These are phyloP conservation scores for Lodderomyces pseudojiufengensis DNA, from an alignment of 1,139 yeast genomes.

Conservation along the genomic window DNA sequence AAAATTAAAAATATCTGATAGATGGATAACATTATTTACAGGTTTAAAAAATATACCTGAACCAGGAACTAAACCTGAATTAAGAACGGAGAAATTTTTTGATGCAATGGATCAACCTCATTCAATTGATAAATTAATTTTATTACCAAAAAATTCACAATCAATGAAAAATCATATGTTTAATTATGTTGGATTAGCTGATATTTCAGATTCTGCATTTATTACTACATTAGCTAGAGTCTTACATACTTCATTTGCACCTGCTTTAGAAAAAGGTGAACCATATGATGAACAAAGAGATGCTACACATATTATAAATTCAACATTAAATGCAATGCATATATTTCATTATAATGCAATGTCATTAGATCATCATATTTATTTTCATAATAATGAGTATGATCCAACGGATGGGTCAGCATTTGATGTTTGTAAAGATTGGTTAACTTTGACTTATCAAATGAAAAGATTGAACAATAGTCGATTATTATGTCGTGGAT, in stretches of 20 bases:
- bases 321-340: conserved; percentile 38
- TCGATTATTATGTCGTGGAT: conserved; percentile 39
- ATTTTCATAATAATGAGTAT: conserved; percentile 34
- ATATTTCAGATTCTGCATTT: conserved; percentile 38
- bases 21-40: conserved; percentile 44
- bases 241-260: conserved; percentile 45
- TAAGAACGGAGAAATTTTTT: conserved; percentile 12
- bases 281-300: conserved; percentile 33
- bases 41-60: conserved; percentile 26
- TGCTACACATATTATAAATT: conserved; percentile 30
- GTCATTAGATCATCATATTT: conserved; percentile 47
- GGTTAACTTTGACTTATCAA: conserved; percentile 41
- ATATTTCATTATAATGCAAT: conserved; percentile 46
- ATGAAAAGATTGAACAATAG: conserved; percentile 33
- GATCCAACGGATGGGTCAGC: conserved; percentile 18
- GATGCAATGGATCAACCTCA: conserved; percentile 13
- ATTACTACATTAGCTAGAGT: conserved; percentile 43
- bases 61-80: conserved; percentile 13
- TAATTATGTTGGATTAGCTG: conserved; percentile 40
- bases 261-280: conserved; percentile 31
- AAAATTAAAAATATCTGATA: conserved; percentile 26
- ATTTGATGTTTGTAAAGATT: conserved; percentile 36
- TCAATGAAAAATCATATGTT: conserved; percentile 28
- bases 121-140: conserved; percentile 9
- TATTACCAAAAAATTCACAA: conserved; percentile 16